phyloP scores from a whole-genome alignment of 177 flowering plant genomes.

The Tripterygium wilfordii region DNA sequence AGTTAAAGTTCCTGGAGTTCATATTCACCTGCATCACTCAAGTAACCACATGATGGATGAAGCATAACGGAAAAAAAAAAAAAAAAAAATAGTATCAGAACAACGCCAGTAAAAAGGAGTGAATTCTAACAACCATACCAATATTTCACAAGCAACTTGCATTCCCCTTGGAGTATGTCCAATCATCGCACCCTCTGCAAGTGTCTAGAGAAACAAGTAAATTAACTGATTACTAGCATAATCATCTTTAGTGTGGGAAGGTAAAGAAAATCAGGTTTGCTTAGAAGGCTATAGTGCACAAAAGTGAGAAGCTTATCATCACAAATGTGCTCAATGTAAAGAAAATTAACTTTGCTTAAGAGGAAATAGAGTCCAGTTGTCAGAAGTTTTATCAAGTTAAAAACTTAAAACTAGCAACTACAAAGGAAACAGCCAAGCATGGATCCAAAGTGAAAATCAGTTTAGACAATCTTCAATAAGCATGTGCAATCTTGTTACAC shows the following conservation, averaged over 20 bases:
- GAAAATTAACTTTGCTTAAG: neutral
- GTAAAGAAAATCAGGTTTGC: too few species aligned
- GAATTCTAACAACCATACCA: conserved; percentile 43
- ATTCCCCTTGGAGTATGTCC: conserved; percentile 81
- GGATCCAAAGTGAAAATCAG: too few species aligned
- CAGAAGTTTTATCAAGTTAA: too few species aligned
- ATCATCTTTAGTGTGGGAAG: neutral
- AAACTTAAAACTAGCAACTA: too few species aligned
- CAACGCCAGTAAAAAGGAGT: neutral
- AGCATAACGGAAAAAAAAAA: neutral
- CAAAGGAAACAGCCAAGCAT: too few species aligned
- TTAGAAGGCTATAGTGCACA: too few species aligned
- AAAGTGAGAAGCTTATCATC: neutral
- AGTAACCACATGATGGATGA: neutral
- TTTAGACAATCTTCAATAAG: too few species aligned
- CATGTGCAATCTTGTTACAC: too few species aligned
- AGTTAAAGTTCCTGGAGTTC: conserved; percentile 41
- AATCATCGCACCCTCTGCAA: conserved; percentile 82
- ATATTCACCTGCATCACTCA: conserved; percentile 47
- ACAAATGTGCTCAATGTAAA: neutral
- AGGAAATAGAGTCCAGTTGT: too few species aligned
- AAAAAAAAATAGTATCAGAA: neutral
- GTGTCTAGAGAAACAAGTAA: conserved; percentile 43
- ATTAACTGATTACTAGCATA: neutral
- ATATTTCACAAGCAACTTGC: conserved; percentile 79